Evolutionary conservation across 2,329 filamentous ascomycete species (phyloP), one percentile per base, ranked within the genome.

Genomic region (Pseudophaeomoniella oleicola): DNA sequence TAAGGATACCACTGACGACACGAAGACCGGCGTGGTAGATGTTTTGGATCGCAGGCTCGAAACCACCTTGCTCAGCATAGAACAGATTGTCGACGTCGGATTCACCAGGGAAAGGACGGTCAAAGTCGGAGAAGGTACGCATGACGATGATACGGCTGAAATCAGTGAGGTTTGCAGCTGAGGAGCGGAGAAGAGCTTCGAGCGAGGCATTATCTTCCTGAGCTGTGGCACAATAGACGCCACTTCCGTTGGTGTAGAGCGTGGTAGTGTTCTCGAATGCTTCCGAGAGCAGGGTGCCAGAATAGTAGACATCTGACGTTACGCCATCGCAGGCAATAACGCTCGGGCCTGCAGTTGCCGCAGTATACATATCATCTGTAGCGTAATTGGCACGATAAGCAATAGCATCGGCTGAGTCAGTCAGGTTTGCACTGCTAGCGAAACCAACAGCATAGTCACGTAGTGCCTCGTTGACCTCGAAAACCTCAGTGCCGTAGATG

Each of bases 191-290:
- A 17, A 84, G 58, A 4, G 71, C 77, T 46, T 79, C 76, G 1
- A 83, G 66, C 0, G 70, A 71, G 0, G 78, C 79, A 46, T 77
- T 81, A 50, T 84, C 79, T 54, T 84, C 80, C 52, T 83, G 78
- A 0, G 78, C 78, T 2, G 70, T 79, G 56, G 77, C 72, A 59
- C 79, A 83, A 57, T 83, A 83, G 4, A 64, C 54, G 0, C 74
- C 77, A 0, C 68, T 72, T 3, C 77, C 77, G 48, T 82, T 82
- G 2, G 79, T 84, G 58, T 75, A 71, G 1, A 79, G 47, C 0
- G 46, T 56, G 3, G 75, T 78, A 14, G 71, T 78, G 43, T 78
- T 75, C 46, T 73, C 75, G 49, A 84, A 83, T 0, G 72, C 69
- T 32, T 72, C 65, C 6, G 70, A 64, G 2, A 84, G 66, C 14